Percentiles rank a stretch among this genome's conserved stretches.
Conservation (phyloP, 768 basidiomycete genomes). For the Russula foetens region DNA sequence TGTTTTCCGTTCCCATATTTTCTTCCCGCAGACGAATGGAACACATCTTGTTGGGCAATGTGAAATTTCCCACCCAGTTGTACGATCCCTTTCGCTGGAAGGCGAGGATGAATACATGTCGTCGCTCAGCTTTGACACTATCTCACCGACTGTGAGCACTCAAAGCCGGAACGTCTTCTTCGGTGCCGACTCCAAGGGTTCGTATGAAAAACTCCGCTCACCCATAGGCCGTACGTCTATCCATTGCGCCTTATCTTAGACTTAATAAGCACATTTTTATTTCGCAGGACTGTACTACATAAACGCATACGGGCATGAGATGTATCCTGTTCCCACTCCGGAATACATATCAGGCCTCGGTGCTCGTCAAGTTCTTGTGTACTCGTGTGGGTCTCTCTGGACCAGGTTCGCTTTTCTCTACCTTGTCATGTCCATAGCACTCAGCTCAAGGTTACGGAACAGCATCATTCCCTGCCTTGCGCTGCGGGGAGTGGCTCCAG, state of each 20-base stretch:
- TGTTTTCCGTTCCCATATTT: not conserved
- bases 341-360: slow-evolving; percentile 62
- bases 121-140: slow-evolving; percentile 5
- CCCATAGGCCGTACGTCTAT: slow-evolving; percentile 47
- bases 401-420: slow-evolving; percentile 52
- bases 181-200: slow-evolving; percentile 42
- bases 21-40: slow-evolving; percentile 55
- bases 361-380: slow-evolving; percentile 63
- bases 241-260: too few relatives aligned
- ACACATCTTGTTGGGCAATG: slow-evolving; percentile 82
- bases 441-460: not conserved
- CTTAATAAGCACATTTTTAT: not conserved
- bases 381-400: slow-evolving; percentile 93
- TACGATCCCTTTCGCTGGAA: slow-evolving; percentile 12
- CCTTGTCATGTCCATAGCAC: not conserved
- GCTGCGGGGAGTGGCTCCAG: slow-evolving; percentile 66
- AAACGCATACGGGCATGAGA: slow-evolving; percentile 85
- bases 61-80: slow-evolving; percentile 83
- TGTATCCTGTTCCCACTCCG: slow-evolving; percentile 82
- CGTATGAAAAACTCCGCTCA: slow-evolving; percentile 49
- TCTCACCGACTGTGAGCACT: slow-evolving; percentile 38
- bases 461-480: slow-evolving; percentile 92
- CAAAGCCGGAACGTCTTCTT: slow-evolving; percentile 71
- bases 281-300: slow-evolving; percentile 72
- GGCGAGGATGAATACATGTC: slow-evolving; percentile 24